Evolutionary conservation across 805 yeast species (phyloP).

Genomic region (Kazachstania bromeliacearum): DNA sequence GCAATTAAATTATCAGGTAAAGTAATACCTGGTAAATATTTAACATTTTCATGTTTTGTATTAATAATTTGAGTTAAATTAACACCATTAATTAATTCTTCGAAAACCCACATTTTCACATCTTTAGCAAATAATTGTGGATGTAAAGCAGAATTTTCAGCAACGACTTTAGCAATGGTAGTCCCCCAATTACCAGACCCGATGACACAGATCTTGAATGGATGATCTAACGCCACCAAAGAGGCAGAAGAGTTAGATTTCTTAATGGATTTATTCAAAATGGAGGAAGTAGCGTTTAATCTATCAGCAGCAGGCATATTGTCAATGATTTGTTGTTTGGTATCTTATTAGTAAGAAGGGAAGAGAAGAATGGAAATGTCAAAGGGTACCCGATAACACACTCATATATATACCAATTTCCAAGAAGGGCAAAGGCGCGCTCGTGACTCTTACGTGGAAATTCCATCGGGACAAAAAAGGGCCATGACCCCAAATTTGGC

Average conservation of each 20-base stretch:
- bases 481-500: no score
- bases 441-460: no score
- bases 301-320: constrained; percentile 29
- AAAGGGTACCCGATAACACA: no score
- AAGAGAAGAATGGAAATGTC: no score
- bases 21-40: constrained; percentile 80
- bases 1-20: constrained; percentile 85
- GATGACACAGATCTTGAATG: constrained; percentile 59
- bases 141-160: constrained; percentile 73
- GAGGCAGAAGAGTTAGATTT: constrained; percentile 7
- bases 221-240: constrained; percentile 20
- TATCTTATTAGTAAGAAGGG: no score
- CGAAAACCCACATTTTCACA: constrained; percentile 96
- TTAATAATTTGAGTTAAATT: constrained; percentile 88
- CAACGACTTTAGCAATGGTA: constrained; percentile 89
- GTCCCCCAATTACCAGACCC: constrained; percentile 99
- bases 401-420: no score
- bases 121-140: constrained; percentile 59
- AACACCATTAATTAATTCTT: constrained; percentile 69
- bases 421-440: no score
- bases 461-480: no score
- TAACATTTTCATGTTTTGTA: constrained; percentile 84
- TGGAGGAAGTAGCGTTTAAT: constrained; percentile 25
- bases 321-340: no score
- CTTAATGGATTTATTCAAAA: constrained; percentile 19